A percentile compares a stretch with the other conserved stretches of the same genome.
These are phyloP conservation scores for Phytophthora foliorum DNA, from an alignment of 352 stramenopile genomes.

Conservation along the genomic window DNA sequence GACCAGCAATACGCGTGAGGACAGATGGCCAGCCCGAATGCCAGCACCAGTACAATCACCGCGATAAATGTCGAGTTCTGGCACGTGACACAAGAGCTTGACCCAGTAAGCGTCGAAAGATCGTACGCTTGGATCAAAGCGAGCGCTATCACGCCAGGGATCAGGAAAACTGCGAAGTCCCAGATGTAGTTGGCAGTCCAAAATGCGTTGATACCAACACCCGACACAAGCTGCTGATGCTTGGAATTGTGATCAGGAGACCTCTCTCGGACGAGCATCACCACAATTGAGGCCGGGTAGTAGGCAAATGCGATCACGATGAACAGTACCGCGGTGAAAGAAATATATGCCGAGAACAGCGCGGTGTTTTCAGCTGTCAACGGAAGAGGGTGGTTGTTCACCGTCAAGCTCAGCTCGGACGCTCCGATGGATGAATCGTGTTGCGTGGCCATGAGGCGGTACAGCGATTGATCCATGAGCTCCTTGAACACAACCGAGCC, in stretches of 20 bases:
- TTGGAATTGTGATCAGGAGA: constrained; percentile 95
- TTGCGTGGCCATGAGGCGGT: constrained; percentile 41
- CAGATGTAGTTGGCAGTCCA: constrained; percentile 96
- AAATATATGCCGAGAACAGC: constrained; percentile 50
- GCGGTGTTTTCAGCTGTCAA: constrained; percentile 48
- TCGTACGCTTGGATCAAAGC: constrained; percentile 50
- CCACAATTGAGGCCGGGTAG: constrained; percentile 88
- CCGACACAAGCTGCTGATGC: constrained; percentile 95
- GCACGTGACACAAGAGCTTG: constrained; percentile 38
- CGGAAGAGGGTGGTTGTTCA: constrained; percentile 65
- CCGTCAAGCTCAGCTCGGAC: constrained; percentile 38
- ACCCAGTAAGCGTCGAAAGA: constrained; percentile 32
- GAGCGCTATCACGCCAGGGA: constrained; percentile 53
- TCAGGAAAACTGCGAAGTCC: constrained; percentile 90
- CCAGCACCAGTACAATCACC: constrained; percentile 63
- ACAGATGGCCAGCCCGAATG: constrained; percentile 73
- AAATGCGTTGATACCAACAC: constrained; percentile 92
- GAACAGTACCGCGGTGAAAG: constrained; percentile 68
- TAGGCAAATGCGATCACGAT: constrained; percentile 93
- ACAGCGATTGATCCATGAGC: constrained; percentile 59
- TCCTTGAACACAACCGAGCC: constrained; percentile 59
- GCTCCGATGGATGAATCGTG: constrained; percentile 16
- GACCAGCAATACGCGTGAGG: constrained; percentile 69
- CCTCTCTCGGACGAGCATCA: constrained; percentile 94
- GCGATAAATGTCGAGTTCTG: constrained; percentile 39